These are phyloP conservation scores for Populus tremula DNA, from an alignment of 345 rosid species.

Conservation along the genomic window DNA sequence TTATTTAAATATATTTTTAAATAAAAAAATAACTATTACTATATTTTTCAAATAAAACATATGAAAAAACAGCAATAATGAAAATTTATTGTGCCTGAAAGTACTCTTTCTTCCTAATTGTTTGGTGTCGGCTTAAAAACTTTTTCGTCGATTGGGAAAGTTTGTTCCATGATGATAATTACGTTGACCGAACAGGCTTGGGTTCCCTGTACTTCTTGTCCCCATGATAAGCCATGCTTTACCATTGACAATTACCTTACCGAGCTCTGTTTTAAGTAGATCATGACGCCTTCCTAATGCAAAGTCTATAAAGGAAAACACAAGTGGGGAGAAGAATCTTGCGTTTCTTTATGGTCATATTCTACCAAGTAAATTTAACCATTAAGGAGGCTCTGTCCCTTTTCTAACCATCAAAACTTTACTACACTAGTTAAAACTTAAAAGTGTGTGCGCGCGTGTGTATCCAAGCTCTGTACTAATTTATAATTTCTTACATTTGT, in stretches of 20 bases:
- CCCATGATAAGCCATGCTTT: background rate
- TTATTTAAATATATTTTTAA: too few species aligned
- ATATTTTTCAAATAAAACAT: too few species aligned
- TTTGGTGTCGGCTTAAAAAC: slow-evolving; percentile 5
- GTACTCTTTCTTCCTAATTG: slow-evolving; percentile 13
- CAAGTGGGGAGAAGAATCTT: too few species aligned
- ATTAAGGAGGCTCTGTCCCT: too few species aligned
- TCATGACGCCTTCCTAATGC: slow-evolving; percentile 12
- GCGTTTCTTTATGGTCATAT: too few species aligned
- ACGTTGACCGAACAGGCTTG: slow-evolving; percentile 1
- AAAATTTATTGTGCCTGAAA: background rate
- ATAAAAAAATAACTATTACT: too few species aligned
- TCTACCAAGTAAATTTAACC: too few species aligned
- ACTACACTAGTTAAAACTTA: too few species aligned
- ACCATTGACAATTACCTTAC: background rate
- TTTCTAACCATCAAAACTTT: too few species aligned
- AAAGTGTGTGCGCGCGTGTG: too few species aligned
- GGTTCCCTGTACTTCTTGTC: background rate
- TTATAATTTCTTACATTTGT: too few species aligned
- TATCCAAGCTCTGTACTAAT: too few species aligned
- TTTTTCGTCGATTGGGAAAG: slow-evolving; percentile 4
- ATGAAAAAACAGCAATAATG: background rate
- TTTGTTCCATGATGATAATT: slow-evolving; percentile 8
- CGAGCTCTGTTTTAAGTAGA: slow-evolving; percentile 2
- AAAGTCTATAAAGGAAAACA: background rate